Percentiles rank a stretch among this genome's conserved stretches.
Conservation (phyloP, 2,329 filamentous ascomycete species). For the Beauveria caledonica region DNA sequence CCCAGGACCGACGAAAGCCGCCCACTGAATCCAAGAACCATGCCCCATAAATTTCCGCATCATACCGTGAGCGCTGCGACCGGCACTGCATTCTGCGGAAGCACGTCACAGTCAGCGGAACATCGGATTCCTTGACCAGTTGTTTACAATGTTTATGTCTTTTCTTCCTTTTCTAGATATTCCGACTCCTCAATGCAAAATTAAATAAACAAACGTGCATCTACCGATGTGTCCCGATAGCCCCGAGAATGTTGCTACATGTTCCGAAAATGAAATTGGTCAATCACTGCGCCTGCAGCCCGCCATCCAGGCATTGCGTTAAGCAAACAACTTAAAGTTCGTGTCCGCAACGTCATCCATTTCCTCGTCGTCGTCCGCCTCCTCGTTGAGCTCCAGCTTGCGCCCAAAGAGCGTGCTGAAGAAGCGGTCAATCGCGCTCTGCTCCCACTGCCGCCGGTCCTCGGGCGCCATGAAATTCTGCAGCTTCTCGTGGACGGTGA, state of each 20-base stretch:
- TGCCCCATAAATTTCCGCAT: conserved; percentile 3
- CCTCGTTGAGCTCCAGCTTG: conserved; percentile 57
- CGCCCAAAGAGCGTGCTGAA: conserved; percentile 70
- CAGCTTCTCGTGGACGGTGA: conserved; percentile 92
- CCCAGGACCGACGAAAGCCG: conserved; percentile 9
- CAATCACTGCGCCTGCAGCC: background rate
- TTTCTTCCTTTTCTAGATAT: background rate
- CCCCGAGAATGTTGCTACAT: background rate
- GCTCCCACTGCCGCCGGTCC: conserved; percentile 71
- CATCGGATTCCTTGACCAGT: background rate
- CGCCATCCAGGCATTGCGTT: conserved; percentile 16
- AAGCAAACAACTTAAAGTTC: conserved; percentile 45
- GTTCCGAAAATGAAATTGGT: background rate
- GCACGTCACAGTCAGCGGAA: background rate
- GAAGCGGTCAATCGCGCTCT: conserved; percentile 67
- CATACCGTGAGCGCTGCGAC: background rate
- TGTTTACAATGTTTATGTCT: background rate
- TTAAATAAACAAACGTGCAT: background rate
- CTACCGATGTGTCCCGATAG: background rate
- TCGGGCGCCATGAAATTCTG: conserved; percentile 97
- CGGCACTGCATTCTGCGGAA: background rate
- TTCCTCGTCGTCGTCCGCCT: conserved; percentile 40
- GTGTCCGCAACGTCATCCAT: conserved; percentile 46
- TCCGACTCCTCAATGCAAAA: conserved; percentile 9
- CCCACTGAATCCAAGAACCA: background rate